These are phyloP conservation scores for Blepharisma undulans DNA, from an alignment of 169 alveolate species.

Conservation along the genomic window DNA sequence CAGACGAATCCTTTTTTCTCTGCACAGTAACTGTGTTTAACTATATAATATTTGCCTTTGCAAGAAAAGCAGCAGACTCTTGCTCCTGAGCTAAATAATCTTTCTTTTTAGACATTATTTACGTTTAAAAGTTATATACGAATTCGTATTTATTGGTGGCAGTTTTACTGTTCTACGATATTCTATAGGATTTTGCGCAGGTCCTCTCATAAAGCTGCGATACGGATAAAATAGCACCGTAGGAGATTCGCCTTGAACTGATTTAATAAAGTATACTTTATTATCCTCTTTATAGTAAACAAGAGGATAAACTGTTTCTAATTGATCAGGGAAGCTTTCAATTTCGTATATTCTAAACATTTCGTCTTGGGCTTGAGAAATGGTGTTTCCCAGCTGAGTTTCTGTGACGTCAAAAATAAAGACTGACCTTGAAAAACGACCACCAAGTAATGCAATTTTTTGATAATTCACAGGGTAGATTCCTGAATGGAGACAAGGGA, in stretches of 20 bases:
- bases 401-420: slow-evolving; percentile 6
- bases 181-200: background rate
- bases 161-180: background rate
- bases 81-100: background rate
- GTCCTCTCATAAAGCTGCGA: background rate
- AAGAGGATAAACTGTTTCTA: background rate
- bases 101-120: slow-evolving; percentile 13
- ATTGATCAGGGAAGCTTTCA: background rate
- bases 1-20: background rate
- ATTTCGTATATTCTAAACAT: background rate
- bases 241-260: background rate
- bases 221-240: background rate
- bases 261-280: background rate
- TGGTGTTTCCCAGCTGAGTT: background rate
- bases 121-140: background rate
- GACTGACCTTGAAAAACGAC: background rate
- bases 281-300: background rate
- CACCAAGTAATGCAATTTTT: slow-evolving; percentile 1
- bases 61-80: slow-evolving; percentile 17
- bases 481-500: background rate
- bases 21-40: background rate
- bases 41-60: background rate
- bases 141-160: background rate
- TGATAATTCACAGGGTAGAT: background rate
- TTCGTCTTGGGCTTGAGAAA: background rate